Percentiles rank a stretch among this genome's conserved stretches.
Conservation (phyloP, 345 rosid species). For the Salix caprea region DNA sequence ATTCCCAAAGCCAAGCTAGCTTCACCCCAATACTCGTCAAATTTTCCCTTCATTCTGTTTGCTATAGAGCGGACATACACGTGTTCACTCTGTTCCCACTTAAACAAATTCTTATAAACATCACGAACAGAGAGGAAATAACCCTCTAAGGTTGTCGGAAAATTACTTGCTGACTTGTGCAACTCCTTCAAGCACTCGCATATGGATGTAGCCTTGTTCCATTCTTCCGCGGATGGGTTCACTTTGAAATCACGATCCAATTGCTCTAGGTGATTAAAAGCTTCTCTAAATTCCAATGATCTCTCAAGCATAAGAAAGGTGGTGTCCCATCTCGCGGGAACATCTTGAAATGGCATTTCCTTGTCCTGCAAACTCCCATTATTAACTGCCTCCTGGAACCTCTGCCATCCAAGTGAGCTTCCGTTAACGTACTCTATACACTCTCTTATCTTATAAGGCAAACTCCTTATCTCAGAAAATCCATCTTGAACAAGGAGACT, state of each 20-base stretch:
- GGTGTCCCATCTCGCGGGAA: background rate
- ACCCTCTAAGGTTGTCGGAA: background rate
- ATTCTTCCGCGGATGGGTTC: background rate
- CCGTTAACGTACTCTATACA: too few relatives aligned
- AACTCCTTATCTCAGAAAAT: too few relatives aligned
- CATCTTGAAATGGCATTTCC: background rate
- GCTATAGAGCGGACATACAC: background rate
- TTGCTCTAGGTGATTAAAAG: background rate
- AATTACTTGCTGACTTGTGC: background rate
- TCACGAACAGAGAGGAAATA: background rate
- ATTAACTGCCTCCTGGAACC: background rate
- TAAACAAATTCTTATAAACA: background rate
- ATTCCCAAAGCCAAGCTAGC: background rate
- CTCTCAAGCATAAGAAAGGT: background rate
- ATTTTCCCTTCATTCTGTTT: background rate
- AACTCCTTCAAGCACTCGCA: background rate
- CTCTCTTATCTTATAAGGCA: too few relatives aligned
- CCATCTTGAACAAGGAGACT: too few relatives aligned
- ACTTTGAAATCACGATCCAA: background rate
- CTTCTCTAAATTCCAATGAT: background rate
- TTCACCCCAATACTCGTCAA: background rate
- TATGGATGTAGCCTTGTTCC: background rate
- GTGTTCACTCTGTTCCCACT: background rate
- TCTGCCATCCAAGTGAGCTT: background rate
- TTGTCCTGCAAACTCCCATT: background rate